Base-by-base conservation (phyloP, 805 yeast species). In the Starmerella floris region DNA sequence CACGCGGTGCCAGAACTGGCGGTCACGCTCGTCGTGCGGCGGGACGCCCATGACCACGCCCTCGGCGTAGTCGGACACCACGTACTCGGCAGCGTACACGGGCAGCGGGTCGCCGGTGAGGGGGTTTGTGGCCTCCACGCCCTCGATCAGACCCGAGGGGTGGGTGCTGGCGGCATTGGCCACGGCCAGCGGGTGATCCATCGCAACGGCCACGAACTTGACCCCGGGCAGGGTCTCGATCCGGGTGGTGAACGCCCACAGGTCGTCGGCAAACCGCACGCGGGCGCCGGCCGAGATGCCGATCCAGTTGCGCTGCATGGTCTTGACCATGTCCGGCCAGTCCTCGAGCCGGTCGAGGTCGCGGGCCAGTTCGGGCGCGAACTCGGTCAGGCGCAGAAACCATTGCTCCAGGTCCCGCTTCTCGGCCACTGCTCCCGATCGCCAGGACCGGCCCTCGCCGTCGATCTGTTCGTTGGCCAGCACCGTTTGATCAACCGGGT, bases 31-130 rank as follows among this genome's bases (percentile, higher is more conserved):
- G 60, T 91, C 97, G 59, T 87, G 96, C 0, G 81, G 95, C 2
- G 98, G 98, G 54, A 93, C 83, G 1, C 98, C 98, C 97, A 91
- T 88, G 0, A 88, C 97, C 1, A 95, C 94, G 31, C 95, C 95
- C 43, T 75, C 75, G 1, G 96, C 96, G 56, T 88, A 88, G 3
- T 72, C 64, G 3, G 81, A 76, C 28, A 88, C 58, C 0, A 88
- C 97, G 59, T 87, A 91, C 0, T 95, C 94, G 0, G 97, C 95
- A 2, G 72, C 87, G 63, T 73, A 91, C 0, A 88, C 75, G 0
- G 96, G 96, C 4, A 88, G 45, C 0, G 58, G 42, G 2, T 60
- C 56, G 1, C 65, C 58, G 27, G 53, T 57, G 1, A 87, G 60
- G 1, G 98, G 98, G 46, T 82, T 69, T 3, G 46, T 34, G 15